Conservation (phyloP, 345 rosid genomes). For the Lumnitzera littorea region DNA sequence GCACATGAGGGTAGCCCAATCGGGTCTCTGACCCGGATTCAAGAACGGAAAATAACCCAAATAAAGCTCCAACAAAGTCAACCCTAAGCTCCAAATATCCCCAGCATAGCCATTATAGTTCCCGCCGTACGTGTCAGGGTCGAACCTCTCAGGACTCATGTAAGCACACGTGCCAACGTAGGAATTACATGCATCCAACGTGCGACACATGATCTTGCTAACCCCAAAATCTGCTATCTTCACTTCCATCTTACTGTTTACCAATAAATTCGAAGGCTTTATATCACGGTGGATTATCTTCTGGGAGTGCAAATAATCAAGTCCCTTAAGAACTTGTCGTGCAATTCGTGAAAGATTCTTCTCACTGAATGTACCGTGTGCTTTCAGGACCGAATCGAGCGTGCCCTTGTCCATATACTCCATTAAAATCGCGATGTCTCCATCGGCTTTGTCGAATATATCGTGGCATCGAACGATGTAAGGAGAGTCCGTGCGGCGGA, state of each 20-base stretch:
- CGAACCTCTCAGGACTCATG: constrained; percentile 90
- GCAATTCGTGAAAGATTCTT: constrained; percentile 38
- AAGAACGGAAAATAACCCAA: constrained; percentile 70
- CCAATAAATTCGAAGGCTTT: constrained; percentile 73
- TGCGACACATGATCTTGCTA: constrained; percentile 59
- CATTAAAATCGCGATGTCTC: constrained; percentile 62
- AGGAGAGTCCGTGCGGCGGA: constrained; percentile 72
- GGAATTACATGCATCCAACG: constrained; percentile 69
- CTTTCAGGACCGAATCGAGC: constrained; percentile 38
- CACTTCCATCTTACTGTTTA: constrained; percentile 46
- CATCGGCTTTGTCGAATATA: constrained; percentile 50
- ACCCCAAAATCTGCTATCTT: constrained; percentile 90
- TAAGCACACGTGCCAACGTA: constrained; percentile 92
- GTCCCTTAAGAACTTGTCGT: constrained; percentile 53
- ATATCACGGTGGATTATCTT: constrained; percentile 80
- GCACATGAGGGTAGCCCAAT: constrained; percentile 89
- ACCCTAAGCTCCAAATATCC: constrained; percentile 84
- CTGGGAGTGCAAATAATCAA: constrained; percentile 52
- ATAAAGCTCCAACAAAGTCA: constrained; percentile 68
- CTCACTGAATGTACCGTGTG: constrained; percentile 47
- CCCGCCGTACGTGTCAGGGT: constrained; percentile 55
- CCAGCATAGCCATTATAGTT: constrained; percentile 66
- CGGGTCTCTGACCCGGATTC: constrained; percentile 66
- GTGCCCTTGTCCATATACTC: constrained; percentile 83
- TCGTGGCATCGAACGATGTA: constrained; percentile 53